Conservation (phyloP, 2,329 filamentous ascomycete genomes). For the Clonostachys rhizophaga region DNA sequence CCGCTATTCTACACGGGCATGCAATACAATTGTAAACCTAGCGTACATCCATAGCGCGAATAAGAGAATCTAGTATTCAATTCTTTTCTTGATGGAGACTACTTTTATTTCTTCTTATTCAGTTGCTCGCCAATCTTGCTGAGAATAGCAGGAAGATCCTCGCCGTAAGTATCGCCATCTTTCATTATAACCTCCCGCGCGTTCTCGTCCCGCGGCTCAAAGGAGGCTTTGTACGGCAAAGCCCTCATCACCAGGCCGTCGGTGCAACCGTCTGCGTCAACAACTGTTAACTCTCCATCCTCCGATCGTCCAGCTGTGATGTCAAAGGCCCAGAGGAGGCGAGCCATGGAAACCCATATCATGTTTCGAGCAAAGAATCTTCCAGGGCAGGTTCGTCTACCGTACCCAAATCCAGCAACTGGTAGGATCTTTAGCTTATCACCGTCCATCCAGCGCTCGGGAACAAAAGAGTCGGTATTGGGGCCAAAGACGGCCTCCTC, state of each 20-base stretch:
- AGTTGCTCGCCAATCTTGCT: slow-evolving; percentile 1
- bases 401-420: slow-evolving; percentile 39
- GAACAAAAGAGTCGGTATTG: slow-evolving; percentile 18
- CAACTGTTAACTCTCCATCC: slow-evolving; percentile 8
- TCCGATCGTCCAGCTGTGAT: slow-evolving; percentile 14
- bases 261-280: slow-evolving; percentile 14
- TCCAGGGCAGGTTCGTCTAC: slow-evolving; percentile 33
- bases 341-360: slow-evolving; percentile 32
- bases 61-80: too few relatives aligned
- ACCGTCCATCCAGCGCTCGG: slow-evolving; percentile 21
- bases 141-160: slow-evolving; percentile 1
- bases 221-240: slow-evolving; percentile 16
- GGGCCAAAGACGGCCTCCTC: slow-evolving; percentile 33
- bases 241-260: slow-evolving; percentile 17
- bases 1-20: too few relatives aligned
- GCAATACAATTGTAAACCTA: too few relatives aligned
- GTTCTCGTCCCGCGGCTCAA: slow-evolving; percentile 18
- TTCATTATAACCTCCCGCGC: slow-evolving; percentile 14
- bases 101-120: too few relatives aligned
- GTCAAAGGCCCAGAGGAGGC: slow-evolving; percentile 46
- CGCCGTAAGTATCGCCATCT: slow-evolving; percentile 3
- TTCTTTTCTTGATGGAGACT: too few relatives aligned
- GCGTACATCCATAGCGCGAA: too few relatives aligned
- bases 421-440: slow-evolving; percentile 18
- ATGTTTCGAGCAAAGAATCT: slow-evolving; percentile 42